Base-by-base conservation (phyloP, 495 filamentous ascomycete species). In the Penicillium lagena region DNA sequence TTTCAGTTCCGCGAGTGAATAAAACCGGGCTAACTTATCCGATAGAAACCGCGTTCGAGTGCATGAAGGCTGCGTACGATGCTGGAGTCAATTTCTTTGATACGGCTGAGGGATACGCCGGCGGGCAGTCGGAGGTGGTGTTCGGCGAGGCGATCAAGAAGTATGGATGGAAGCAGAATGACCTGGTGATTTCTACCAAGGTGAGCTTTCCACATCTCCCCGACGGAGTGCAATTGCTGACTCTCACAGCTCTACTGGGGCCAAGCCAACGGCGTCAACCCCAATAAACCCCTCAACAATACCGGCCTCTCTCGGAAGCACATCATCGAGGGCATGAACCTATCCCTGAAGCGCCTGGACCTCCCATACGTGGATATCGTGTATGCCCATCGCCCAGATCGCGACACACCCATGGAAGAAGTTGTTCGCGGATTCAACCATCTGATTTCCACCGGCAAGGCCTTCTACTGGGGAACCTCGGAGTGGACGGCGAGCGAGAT, bases 381-480 rank as follows among this genome's bases (percentile, higher is more conserved):
- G 49, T 91, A 87, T 59, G 88, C 88, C 5, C 89, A 95, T 62
- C 81, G 89, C 9, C 85, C 89, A 9, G 89, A 94, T 63, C 71
- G 83, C 5, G 70, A 81, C 35, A 93, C 89, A 0, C 89, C 89
- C 3, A 91, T 94, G 73, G 86, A 90, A 59, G 89, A 95, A 64
- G 79, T 80, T 31, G 89, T 94, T 31, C 80, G 88, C 44, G 89
- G 73, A 36, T 94, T 94, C 73, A 91, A 90, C 64, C 77, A 87
- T 58, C 64, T 85, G 29, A 89, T 95, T 52, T 72, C 82, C 61
- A 76, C 76, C 37, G 85, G 87, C 35, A 85, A 89, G 68, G 81
- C 84, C 15, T 83, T 93, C 59, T 93, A 94, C 75, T 95, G 89
- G 89, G 89, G 89, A 29, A 94, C 89, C 1, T 87, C 83, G 0